These are phyloP conservation scores for Coccinonectria pachysandricola DNA, from an alignment of 2,329 filamentous ascomycete genomes.

Conservation along the genomic window DNA sequence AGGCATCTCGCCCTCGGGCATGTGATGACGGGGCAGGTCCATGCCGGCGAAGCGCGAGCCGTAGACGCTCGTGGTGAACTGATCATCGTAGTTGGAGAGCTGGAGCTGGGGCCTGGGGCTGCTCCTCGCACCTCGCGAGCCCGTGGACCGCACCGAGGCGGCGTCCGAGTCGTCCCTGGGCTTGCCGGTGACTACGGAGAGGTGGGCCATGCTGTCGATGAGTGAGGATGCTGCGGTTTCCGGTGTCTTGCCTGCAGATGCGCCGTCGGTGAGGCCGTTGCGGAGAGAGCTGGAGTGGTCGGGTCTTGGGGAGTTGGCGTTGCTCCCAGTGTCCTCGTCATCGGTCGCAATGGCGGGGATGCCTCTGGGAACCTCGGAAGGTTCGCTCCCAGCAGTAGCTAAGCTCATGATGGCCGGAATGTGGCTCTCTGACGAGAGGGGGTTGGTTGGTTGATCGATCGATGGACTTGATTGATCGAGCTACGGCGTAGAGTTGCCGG, in stretches of 20 bases:
- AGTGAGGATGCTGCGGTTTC: conserved; percentile 9
- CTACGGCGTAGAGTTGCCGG: no score
- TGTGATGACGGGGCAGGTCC: conserved; percentile 73
- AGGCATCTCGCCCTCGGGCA: conserved; percentile 87
- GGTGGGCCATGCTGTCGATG: conserved; percentile 38
- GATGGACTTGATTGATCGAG: no score
- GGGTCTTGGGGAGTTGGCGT: conserved; percentile 5
- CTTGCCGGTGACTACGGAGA: conserved; percentile 33
- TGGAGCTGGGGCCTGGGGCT: conserved; percentile 32
- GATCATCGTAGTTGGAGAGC: conserved; percentile 41
- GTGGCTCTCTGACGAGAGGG: no score
- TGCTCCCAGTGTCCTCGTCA: conserved; percentile 16
- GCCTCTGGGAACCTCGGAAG: conserved; percentile 12
- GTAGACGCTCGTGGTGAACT: conserved; percentile 73
- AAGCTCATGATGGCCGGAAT: conserved; percentile 14
- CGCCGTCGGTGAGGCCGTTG: conserved; percentile 19
- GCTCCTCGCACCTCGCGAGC: conserved; percentile 14
- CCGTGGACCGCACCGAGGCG: conserved; percentile 15
- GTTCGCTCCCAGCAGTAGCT: conserved; percentile 4
- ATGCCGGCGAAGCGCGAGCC: conserved; percentile 73
- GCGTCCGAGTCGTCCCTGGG: conserved; percentile 21
- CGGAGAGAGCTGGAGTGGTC: conserved; percentile 19
- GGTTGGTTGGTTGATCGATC: no score
- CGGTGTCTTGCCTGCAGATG: no score
- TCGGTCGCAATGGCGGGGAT: conserved; percentile 23